These are phyloP conservation scores for Hypseocharis bilobata DNA, from an alignment of 441 rosid species.

Conservation along the genomic window DNA sequence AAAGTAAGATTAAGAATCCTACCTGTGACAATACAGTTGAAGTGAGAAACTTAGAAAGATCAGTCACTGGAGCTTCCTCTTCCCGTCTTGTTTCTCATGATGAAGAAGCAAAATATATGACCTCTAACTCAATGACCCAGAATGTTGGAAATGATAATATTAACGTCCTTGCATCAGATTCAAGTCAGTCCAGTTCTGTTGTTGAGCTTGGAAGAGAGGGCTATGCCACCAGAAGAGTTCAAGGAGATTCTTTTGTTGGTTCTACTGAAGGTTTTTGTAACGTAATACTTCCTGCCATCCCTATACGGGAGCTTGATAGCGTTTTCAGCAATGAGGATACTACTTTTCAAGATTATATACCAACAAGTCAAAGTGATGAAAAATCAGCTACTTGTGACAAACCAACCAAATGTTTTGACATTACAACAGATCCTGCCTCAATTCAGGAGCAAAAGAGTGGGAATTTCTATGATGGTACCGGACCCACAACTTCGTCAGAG, in stretches of 20 bases:
- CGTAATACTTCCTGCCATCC: slow-evolving; percentile 20
- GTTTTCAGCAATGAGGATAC: slow-evolving; percentile 29
- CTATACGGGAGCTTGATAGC: slow-evolving; percentile 24
- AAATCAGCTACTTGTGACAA: slow-evolving; percentile 25
- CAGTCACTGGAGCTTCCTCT: slow-evolving; percentile 32
- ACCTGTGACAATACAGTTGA: slow-evolving; percentile 30
- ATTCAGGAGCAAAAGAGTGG: slow-evolving; percentile 32
- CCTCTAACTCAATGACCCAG: slow-evolving; percentile 19
- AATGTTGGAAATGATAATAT: slow-evolving; percentile 22
- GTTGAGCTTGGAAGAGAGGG: slow-evolving; percentile 32
- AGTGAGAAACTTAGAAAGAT: slow-evolving; percentile 28
- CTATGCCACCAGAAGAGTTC: slow-evolving; percentile 24
- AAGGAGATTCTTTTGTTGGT: slow-evolving; percentile 30
- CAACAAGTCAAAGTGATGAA: slow-evolving; percentile 30
- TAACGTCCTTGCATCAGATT: slow-evolving; percentile 18
- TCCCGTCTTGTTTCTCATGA: slow-evolving; percentile 25
- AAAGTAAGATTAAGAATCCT: slow-evolving; percentile 43
- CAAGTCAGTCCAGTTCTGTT: slow-evolving; percentile 26
- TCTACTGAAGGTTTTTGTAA: slow-evolving; percentile 22
- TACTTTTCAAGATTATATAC: slow-evolving; percentile 25
- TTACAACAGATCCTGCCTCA: slow-evolving; percentile 32
- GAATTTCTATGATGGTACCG: slow-evolving; percentile 31
- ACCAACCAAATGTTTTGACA: slow-evolving; percentile 26
- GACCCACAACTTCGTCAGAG: slow-evolving; percentile 37
- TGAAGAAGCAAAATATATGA: slow-evolving; percentile 26